Evolutionary conservation across 257 asterid genomes (phyloP), one percentile per base, ranked within the genome.

Genomic region (Fraxinus excelsior): DNA sequence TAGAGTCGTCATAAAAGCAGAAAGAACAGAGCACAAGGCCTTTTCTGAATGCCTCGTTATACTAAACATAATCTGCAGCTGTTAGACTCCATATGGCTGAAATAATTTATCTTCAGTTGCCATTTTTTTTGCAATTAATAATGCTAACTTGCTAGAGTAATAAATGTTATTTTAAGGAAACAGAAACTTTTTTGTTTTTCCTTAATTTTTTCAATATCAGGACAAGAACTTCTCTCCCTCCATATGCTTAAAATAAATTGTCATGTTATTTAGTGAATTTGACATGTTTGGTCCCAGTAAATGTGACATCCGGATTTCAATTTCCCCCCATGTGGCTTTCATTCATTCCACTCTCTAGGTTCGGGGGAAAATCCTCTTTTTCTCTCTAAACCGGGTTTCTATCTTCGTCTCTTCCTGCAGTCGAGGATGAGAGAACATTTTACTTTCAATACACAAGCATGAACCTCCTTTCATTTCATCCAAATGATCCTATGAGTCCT

Each of bases 1-100:
- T 90, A 66, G 96, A 94, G 82, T 88, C 93, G 7, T 32, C 97
- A 82, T 88, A 80, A 83, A 42, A 70, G 44, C 67, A 37, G 26
- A 79, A 75, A 72, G 80, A 76, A 38, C 18, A 42, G 51, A 72
- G 71, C 62, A 46, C 60, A 67, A 53, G 42, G 65, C 65, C 46
- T 46, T 42, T 53, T 73, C 64, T 68, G 62, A 70, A 38, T 1
- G 67, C 77, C 12, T 26, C 69, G 7, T 44, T 44, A 13, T 12
- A 49, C 14, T 32, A 66, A 28, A 28, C 5, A 40, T 75, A 13
- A 31, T 37, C 71, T 80, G 73, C 82, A 75, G 42, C 12, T 35
- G 23, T 44, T 44, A 64, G 80, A 38, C n/a, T 18, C 40, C 44
- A 32, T 49, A 37, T 25, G 53, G 72, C 51, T 80, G 75, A 78